phyloP scores from a whole-genome alignment of 2,329 filamentous ascomycete species.

The Colletotrichum navitas region DNA sequence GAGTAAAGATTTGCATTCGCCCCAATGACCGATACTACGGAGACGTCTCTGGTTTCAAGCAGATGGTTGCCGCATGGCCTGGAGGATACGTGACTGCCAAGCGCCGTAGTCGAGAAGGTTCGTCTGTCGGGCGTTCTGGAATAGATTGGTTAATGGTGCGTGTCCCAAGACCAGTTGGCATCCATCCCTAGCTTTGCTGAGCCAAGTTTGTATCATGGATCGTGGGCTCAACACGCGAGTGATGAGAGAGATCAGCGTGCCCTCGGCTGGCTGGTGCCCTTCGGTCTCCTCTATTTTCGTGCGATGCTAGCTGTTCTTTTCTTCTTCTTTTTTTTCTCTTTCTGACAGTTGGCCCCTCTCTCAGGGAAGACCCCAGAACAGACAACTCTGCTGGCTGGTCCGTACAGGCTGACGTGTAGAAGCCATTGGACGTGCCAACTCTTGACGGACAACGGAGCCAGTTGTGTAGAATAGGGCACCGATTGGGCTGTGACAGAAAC shows the following conservation, averaged over 20 bases:
- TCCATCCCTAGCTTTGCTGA: slow-evolving; percentile 30
- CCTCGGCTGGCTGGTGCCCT: slow-evolving; percentile 37
- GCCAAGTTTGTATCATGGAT: slow-evolving; percentile 13
- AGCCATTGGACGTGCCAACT: slow-evolving; percentile 41
- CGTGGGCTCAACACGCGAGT: slow-evolving; percentile 22
- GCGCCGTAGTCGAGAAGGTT: slow-evolving; percentile 38
- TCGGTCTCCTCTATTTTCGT: slow-evolving; percentile 34
- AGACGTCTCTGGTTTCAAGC: slow-evolving; percentile 43
- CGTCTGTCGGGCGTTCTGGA: slow-evolving; percentile 38
- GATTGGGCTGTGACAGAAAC: slow-evolving; percentile 49
- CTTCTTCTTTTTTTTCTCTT: slow-evolving; percentile 10
- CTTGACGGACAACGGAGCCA: slow-evolving; percentile 31
- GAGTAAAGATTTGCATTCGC: slow-evolving; percentile 43
- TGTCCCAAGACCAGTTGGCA: slow-evolving; percentile 29
- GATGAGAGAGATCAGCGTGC: slow-evolving; percentile 38
- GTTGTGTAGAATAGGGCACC: slow-evolving; percentile 45
- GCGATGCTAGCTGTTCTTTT: slow-evolving; percentile 32
- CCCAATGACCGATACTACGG: slow-evolving; percentile 40
- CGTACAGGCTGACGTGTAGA: slow-evolving; percentile 26
- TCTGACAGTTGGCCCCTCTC: slow-evolving; percentile 41
- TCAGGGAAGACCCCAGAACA: slow-evolving; percentile 43
- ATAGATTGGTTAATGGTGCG: slow-evolving; percentile 35
- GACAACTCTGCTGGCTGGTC: slow-evolving; percentile 33
- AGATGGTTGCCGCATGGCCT: slow-evolving; percentile 40
- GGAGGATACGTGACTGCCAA: slow-evolving; percentile 43